Percentiles rank a stretch among this genome's conserved stretches.
Conservation (phyloP, 768 basidiomycete genomes). For the Termitomyces titanicus region DNA sequence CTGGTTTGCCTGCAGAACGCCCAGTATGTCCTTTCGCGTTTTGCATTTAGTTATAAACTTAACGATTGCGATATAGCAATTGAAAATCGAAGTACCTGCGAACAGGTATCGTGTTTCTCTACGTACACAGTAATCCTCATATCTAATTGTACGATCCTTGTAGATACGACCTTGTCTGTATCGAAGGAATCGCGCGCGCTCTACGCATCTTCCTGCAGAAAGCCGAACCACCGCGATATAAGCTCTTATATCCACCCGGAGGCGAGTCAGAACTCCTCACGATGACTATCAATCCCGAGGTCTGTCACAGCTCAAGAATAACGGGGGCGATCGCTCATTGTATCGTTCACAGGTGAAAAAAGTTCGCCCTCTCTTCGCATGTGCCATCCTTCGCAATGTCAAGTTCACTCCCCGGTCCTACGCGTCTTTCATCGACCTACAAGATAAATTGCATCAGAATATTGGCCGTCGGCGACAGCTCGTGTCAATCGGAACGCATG, state of each 20-base stretch:
- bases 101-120: constrained; percentile 58
- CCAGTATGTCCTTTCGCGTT: constrained; percentile 50
- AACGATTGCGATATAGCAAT: constrained; percentile 53
- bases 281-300: constrained; percentile 70
- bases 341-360: constrained; percentile 55
- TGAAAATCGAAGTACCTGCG: constrained; percentile 99
- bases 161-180: constrained; percentile 96
- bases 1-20: constrained; percentile 80
- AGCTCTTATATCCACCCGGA: constrained; percentile 64
- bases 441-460: constrained; percentile 98
- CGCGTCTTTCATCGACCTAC: constrained; percentile 97
- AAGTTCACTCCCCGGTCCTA: constrained; percentile 87
- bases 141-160: constrained; percentile 5
- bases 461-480: constrained; percentile 86
- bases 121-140: not conserved
- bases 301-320: constrained; percentile 27
- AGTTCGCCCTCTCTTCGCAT: constrained; percentile 89
- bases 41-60: not conserved
- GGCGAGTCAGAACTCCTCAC: constrained; percentile 66
- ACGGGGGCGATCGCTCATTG: not conserved
- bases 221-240: constrained; percentile 66
- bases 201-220: constrained; percentile 80
- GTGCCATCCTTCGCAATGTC: constrained; percentile 86
- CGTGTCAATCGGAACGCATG: constrained; percentile 96
- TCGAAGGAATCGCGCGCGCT: constrained; percentile 91